A percentile compares a stretch with the other conserved stretches of the same genome.
phyloP scores from a whole-genome alignment of 805 yeast species.

The Saccharomyces cerevisiae region DNA sequence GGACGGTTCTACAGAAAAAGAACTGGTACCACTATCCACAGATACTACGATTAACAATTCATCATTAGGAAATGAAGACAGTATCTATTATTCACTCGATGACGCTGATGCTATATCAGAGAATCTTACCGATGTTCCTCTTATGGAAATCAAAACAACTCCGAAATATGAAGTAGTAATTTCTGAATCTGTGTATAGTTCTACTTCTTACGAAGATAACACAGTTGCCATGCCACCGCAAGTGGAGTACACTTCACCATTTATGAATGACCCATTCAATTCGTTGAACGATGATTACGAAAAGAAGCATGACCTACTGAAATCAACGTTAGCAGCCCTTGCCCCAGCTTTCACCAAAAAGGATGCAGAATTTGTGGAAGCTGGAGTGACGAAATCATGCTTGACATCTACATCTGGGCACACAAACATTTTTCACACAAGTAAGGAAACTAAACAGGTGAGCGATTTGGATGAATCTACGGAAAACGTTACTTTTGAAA shows the following conservation, averaged over 20 bases:
- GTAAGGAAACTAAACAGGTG: not conserved
- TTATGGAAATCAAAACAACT: not conserved
- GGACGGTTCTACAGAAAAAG: not conserved
- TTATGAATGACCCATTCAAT: slow-evolving; percentile 14
- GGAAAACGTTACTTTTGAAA: not conserved
- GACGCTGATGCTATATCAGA: slow-evolving; percentile 1
- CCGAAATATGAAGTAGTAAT: slow-evolving; percentile 13
- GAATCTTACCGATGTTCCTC: not conserved
- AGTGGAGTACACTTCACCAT: slow-evolving; percentile 18
- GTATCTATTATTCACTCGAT: slow-evolving; percentile 13
- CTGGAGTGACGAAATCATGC: not conserved
- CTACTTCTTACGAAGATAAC: slow-evolving; percentile 17
- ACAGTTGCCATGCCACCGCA: slow-evolving; percentile 2
- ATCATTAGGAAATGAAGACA: slow-evolving; percentile 4
- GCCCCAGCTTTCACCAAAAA: not conserved
- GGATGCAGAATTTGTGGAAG: not conserved
- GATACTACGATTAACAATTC: not conserved
- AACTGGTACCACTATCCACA: not conserved
- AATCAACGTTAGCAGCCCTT: slow-evolving; percentile 7
- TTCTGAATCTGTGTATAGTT: slow-evolving; percentile 19
- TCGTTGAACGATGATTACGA: not conserved
- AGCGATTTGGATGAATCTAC: not conserved
- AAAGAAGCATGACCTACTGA: slow-evolving; percentile 4
- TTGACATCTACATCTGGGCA: not conserved
- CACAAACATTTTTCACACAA: not conserved